These are phyloP conservation scores for Rachicladosporium sp. DNA, from an alignment of 2,329 filamentous ascomycete genomes.

Conservation along the genomic window DNA sequence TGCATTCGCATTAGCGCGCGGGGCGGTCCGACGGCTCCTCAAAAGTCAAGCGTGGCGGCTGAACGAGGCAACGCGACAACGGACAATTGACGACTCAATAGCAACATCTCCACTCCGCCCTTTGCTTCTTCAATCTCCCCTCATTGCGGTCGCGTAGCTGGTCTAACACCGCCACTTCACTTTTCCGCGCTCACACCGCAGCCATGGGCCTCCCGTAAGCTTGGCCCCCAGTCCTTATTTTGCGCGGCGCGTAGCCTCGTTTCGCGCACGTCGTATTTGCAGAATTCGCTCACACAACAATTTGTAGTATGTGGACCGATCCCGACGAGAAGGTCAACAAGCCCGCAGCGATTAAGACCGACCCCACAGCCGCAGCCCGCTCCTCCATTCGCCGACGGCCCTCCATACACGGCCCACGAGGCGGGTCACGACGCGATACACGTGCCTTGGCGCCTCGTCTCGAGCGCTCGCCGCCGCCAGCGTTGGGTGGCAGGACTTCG, in stretches of 20 bases:
- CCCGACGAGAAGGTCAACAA: constrained; percentile 32
- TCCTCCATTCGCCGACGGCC: constrained; percentile 44
- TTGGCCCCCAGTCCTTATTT: constrained; percentile 7
- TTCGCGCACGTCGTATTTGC: background rate
- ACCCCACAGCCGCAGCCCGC: constrained; percentile 40
- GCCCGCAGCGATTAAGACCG: constrained; percentile 36
- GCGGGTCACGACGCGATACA: constrained; percentile 17
- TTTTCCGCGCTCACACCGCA: constrained; percentile 1
- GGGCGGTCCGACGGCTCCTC: no score
- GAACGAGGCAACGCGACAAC: no score
- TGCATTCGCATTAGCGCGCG: no score
- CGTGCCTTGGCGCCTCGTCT: constrained; percentile 13
- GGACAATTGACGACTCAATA: no score
- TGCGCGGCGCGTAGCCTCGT: no score
- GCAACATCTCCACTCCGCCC: no score
- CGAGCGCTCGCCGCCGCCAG: constrained; percentile 14
- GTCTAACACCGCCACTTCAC: background rate
- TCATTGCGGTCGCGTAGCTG: constrained; percentile 11
- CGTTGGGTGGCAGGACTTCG: constrained; percentile 8
- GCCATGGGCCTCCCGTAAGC: constrained; percentile 40
- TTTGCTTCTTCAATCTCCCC: constrained; percentile 6
- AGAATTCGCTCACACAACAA: background rate
- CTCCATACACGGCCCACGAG: constrained; percentile 18
- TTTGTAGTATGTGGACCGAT: constrained; percentile 41
- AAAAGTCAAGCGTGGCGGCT: no score